Percentiles rank a stretch among this genome's conserved stretches.
Evolutionary conservation across 345 rosid species (phyloP).

Genomic region (Linum tenue): DNA sequence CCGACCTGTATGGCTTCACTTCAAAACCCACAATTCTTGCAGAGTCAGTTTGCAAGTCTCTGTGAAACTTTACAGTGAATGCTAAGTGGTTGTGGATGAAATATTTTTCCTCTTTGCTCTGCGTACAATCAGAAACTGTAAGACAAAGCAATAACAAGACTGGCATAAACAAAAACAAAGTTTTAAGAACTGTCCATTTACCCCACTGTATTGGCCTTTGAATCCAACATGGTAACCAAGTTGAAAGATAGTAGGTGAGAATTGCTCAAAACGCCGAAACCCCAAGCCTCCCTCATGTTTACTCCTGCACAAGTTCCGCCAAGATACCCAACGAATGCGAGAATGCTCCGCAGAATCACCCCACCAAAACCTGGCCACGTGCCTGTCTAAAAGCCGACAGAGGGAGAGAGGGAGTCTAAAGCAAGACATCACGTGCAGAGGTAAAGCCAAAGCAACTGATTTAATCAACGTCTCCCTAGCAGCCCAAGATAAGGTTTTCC

Average conservation of each 20-base stretch:
- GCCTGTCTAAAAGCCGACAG: too few species aligned
- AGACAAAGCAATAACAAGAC: constrained; percentile 11
- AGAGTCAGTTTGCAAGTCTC: constrained; percentile 56
- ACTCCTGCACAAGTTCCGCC: too few species aligned
- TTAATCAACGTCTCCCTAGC: too few species aligned
- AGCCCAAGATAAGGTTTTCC: too few species aligned
- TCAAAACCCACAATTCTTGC: constrained; percentile 97
- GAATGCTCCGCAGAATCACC: too few species aligned
- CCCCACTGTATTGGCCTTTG: constrained; percentile 87
- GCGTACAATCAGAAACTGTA: constrained; percentile 17
- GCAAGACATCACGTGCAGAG: too few species aligned
- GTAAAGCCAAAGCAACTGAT: too few species aligned
- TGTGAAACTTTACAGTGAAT: constrained; percentile 80
- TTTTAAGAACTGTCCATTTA: constrained; percentile 24
- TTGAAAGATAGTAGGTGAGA: constrained; percentile 60
- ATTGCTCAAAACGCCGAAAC: too few species aligned
- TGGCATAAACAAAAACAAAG: constrained; percentile 4
- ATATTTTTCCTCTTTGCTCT: constrained; percentile 82
- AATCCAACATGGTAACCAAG: constrained; percentile 89
- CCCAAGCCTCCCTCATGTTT: too few species aligned
- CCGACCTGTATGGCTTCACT: constrained; percentile 84
- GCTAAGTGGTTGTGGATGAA: constrained; percentile 87
- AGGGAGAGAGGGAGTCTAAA: too few species aligned
- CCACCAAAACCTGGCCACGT: too few species aligned
- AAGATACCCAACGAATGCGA: too few species aligned